Conservation (phyloP, 2,329 filamentous ascomycete genomes). For the Sclerotinia trifoliorum region DNA sequence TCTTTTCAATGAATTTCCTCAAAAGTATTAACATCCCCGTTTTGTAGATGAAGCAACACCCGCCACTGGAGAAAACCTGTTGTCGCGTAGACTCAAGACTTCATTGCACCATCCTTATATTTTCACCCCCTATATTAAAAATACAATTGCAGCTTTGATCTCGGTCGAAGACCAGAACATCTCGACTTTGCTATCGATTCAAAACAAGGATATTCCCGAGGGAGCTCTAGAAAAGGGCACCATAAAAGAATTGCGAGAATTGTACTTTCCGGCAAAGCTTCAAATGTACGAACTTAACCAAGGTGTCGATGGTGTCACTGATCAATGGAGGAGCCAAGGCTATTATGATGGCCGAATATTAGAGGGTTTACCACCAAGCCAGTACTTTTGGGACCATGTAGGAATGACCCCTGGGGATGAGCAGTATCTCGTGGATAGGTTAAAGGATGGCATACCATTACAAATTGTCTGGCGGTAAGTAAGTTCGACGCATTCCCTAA, state of each 20-base stretch:
- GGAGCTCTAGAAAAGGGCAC: background rate
- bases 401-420: conserved; percentile 21
- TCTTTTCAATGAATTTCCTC: background rate
- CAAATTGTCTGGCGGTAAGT: conserved; percentile 21
- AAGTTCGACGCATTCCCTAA: background rate
- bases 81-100: conserved; percentile 17
- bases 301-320: background rate
- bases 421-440: background rate
- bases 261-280: conserved; percentile 19
- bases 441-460: conserved; percentile 17
- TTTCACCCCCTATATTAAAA: conserved; percentile 19
- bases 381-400: conserved; percentile 12
- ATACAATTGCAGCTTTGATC: conserved; percentile 12
- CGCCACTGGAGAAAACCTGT: background rate
- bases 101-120: conserved; percentile 21
- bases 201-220: background rate
- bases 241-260: background rate
- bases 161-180: background rate
- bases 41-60: conserved; percentile 6
- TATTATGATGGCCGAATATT: conserved; percentile 2
- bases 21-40: background rate
- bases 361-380: background rate
- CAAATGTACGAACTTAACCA: conserved; percentile 16
- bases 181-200: background rate
- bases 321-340: conserved; percentile 19